These are phyloP conservation scores for Cairneyella variabilis DNA, from an alignment of 495 filamentous ascomycete genomes.

Conservation along the genomic window DNA sequence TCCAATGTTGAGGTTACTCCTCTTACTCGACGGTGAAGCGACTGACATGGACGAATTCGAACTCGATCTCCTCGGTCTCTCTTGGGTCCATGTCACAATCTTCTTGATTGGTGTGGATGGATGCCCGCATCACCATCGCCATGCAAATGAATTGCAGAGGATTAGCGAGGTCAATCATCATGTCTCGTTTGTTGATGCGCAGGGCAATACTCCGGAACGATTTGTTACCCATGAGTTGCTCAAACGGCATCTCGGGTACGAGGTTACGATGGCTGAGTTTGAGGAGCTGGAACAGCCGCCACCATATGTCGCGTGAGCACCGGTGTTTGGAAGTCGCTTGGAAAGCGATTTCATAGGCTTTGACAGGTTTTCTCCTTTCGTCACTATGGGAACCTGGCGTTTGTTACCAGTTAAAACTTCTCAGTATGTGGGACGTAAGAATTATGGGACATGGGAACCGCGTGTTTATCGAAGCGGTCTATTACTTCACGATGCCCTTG, in stretches of 20 bases:
- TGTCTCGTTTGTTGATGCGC: slow-evolving; percentile 46
- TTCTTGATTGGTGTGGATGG: slow-evolving; percentile 47
- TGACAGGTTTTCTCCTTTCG: too few species aligned
- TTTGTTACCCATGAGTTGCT: slow-evolving; percentile 45
- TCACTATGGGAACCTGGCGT: too few species aligned
- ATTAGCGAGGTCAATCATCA: slow-evolving; percentile 45
- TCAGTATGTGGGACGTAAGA: too few species aligned
- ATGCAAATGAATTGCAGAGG: slow-evolving; percentile 43
- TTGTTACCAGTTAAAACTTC: too few species aligned
- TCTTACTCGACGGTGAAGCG: slow-evolving; percentile 43
- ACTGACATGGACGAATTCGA: slow-evolving; percentile 50
- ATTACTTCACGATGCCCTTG: too few species aligned
- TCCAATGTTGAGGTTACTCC: slow-evolving; percentile 39
- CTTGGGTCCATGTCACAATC: slow-evolving; percentile 46
- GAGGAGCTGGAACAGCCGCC: slow-evolving; percentile 28
- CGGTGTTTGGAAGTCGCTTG: too few species aligned
- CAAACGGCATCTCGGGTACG: slow-evolving; percentile 43
- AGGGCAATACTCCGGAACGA: slow-evolving; percentile 43
- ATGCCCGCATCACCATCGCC: slow-evolving; percentile 45
- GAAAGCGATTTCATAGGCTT: too few species aligned
- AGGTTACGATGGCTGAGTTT: slow-evolving; percentile 41
- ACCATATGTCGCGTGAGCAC: too few species aligned
- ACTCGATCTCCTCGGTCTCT: slow-evolving; percentile 40
- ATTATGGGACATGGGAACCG: too few species aligned
- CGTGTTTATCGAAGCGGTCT: too few species aligned